These are phyloP conservation scores for Ramularia collo-cygni DNA, from an alignment of 2,329 filamentous ascomycete genomes.

Conservation along the genomic window DNA sequence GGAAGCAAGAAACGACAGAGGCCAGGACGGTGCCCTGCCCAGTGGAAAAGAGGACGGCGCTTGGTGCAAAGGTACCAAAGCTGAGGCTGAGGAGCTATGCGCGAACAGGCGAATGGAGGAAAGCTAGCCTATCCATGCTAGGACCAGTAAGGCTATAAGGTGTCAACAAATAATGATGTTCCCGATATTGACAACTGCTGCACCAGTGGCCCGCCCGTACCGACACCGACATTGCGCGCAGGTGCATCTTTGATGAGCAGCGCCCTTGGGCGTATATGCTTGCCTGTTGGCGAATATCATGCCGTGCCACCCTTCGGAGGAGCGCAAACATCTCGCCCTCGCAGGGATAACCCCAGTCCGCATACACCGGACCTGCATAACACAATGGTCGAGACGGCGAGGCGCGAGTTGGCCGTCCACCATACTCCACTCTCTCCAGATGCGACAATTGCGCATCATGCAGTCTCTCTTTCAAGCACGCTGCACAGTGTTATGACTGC, in stretches of 20 bases:
- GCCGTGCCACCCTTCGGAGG: conserved; percentile 7
- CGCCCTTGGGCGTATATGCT: conserved; percentile 10
- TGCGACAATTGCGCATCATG: too few relatives aligned
- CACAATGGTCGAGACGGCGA: too few relatives aligned
- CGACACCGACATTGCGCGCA: conserved; percentile 13
- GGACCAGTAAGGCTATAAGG: too few relatives aligned
- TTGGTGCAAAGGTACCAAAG: not conserved
- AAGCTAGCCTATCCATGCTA: too few relatives aligned
- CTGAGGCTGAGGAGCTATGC: too few relatives aligned
- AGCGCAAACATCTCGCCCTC: conserved; percentile 12
- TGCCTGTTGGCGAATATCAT: conserved; percentile 5
- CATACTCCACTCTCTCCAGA: too few relatives aligned
- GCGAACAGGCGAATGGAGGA: too few relatives aligned
- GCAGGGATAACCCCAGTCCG: conserved; percentile 5
- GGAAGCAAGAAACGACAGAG: not conserved
- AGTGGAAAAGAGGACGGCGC: conserved; percentile 1
- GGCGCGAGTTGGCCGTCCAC: too few relatives aligned
- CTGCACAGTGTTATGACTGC: too few relatives aligned
- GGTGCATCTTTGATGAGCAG: conserved; percentile 13
- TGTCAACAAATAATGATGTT: conserved; percentile 1
- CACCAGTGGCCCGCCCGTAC: conserved; percentile 3
- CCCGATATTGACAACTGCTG: conserved; percentile 2
- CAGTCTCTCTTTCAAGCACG: too few relatives aligned
- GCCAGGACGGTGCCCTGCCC: not conserved
- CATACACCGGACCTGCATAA: too few relatives aligned